Evolutionary conservation across 495 filamentous ascomycete species (phyloP), one percentile per base, ranked within the genome.

Genomic region (Penicillium goetzii): DNA sequence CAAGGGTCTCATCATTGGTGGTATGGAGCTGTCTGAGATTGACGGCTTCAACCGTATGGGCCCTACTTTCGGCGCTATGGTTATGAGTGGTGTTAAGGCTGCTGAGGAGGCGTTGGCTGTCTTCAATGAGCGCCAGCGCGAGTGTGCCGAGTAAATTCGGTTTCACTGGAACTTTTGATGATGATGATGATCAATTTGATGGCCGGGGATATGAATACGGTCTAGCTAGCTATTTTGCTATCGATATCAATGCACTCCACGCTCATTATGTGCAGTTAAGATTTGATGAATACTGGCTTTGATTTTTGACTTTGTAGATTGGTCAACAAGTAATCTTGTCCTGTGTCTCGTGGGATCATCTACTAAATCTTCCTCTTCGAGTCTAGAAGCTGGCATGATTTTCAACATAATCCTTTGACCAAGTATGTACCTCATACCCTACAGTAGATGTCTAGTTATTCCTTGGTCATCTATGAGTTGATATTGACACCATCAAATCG

Each of bases 1-100:
- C 40, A 91, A 90, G 40, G 92, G 92, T 50, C 81, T 97, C 65
- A 91, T 96, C 67, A 89, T 94, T n/a, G 92, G 92, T 57, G 92
- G 92, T 26, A 97, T 97, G 92, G 92, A 97, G 78, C 77, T 96
- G 71, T 90, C 88, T 62, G 92, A 97, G 79, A 87, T 96, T 40
- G 92, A 97, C 70, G 92, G 91, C 26, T 90, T 90, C 56, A 94
- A 94, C 78, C 86, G 91, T 59, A 95, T 93, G 91, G 91, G 82
- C 15, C 86, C 87, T 40, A 92, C 88, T 19, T 91, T 92, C 71
- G 89, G 90, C 54, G 90, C 92, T 45, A 96, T 96, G 92, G 90
- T 85, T 17, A 81, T 95, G 43, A 86, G 81, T 62, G 92, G 92
- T 69, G 90, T 95, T 61, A 93, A 93, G 81, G 92, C 92, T 68